Base-by-base conservation (phyloP, 1,284 basidiomycete genomes). In the Puccinia sorghi region DNA sequence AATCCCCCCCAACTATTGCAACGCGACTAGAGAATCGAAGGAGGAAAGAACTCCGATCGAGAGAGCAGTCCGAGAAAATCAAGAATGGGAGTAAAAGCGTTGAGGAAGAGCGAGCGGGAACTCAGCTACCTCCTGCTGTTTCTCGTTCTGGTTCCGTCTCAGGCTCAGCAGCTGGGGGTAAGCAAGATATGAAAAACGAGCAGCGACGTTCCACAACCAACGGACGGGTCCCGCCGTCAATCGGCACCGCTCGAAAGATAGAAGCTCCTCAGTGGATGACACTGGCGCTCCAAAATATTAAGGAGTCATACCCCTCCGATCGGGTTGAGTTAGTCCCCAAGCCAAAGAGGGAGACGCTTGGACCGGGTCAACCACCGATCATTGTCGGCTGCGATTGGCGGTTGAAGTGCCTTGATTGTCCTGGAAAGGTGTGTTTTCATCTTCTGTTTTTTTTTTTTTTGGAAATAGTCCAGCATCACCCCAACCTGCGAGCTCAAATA, bases 401-500 rank as follows among this genome's bases (percentile, higher is more conserved):
- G 25, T 89, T 97, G 83, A 94, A 93, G 85, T 99, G 96, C 85
- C 84, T 91, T 80, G 96, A 98, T 85, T 98, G 96, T 85, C 93
- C 93, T 81, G 93, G 93, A 83, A 94, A 94, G 88, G 93, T 93
- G 20, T 50, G 32, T 77, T 39, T 20, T 61, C 27, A 9, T 48
- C 17, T 43, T 52, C 72, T 2, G 15, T 5, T 67, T 25, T 22
- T 2, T 46, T 3, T 46, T 46, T 2, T 20, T 22, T 52, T 43
- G n/a, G 46, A 8, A 48, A n/a, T 12, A 7, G 66, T 32, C 17
- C 25, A 25, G 2, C 9, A 25, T 20, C 61, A 11, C 17, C 17
- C 7, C 15, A 52, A 15, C 12, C 1, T 52, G 20, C 1, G 12
- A 48, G 41, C 46, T 77, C 17, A 37, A 25, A 20, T n/a, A 43